A percentile compares a stretch with the other conserved stretches of the same genome.
phyloP scores from a whole-genome alignment of 805 yeast species.

The Cyberlindnera euphorbiiphila region DNA sequence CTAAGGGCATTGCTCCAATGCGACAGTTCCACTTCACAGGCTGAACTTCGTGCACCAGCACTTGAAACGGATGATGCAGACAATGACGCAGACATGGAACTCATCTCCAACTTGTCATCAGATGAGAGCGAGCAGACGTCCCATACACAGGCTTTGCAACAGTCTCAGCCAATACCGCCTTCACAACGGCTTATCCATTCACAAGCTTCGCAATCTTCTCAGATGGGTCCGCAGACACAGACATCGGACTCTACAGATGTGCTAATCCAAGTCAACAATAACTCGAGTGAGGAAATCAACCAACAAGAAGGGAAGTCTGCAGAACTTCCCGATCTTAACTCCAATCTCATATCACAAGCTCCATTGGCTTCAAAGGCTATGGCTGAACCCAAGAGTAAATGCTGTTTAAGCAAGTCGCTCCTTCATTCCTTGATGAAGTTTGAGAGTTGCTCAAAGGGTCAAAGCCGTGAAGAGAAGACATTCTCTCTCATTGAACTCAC shows the following conservation, averaged over 20 bases:
- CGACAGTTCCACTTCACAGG: conserved; percentile 13
- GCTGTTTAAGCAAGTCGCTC: conserved; percentile 19
- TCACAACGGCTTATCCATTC: conserved; percentile 7
- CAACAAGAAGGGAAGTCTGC: conserved; percentile 12
- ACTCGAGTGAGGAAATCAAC: conserved; percentile 5
- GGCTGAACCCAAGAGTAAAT: conserved; percentile 3
- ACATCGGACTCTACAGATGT: conserved; percentile 2
- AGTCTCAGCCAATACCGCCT: conserved; percentile 1
- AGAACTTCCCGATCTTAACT: conserved; percentile 13
- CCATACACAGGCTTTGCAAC: conserved; percentile 4
- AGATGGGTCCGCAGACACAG: conserved; percentile 13
- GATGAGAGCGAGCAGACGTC: conserved; percentile 18
- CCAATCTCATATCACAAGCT: conserved; percentile 5
- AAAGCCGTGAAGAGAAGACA: conserved; percentile 17
- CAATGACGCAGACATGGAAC: conserved; percentile 38
- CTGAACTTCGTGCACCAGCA: conserved; percentile 26
- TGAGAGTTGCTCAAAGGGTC: conserved; percentile 17
- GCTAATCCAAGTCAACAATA: conserved; percentile 13
- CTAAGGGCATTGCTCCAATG: conserved; percentile 33
- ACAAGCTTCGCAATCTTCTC: conserved; percentile 11
- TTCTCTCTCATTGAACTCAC: conserved; percentile 16
- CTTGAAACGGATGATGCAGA: conserved; percentile 33
- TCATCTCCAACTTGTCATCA: conserved; percentile 27
- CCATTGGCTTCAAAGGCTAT: background rate
- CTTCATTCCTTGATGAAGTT: conserved; percentile 21